Percentiles rank a stretch among this genome's conserved stretches.
Conservation (phyloP, 1,139 yeast species). For the Magnusiomyces tetraspermus region DNA sequence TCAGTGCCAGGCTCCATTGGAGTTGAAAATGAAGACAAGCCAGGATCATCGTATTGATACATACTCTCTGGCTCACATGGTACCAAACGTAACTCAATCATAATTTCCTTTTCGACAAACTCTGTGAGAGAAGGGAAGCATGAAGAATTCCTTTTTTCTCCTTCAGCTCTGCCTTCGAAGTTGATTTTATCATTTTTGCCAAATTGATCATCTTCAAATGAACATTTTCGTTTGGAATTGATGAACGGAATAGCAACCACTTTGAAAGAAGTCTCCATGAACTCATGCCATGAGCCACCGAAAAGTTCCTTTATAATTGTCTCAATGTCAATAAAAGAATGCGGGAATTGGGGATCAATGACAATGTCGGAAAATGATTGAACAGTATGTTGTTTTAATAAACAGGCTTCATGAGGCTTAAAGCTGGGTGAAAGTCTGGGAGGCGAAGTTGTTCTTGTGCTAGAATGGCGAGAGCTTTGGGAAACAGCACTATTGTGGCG, state of each 20-base stretch:
- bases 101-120: not conserved
- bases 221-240: not conserved
- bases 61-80: not conserved
- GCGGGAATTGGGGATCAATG: constrained; percentile 11
- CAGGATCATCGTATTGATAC: not conserved
- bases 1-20: not conserved
- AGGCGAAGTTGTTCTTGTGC: not conserved
- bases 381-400: not conserved
- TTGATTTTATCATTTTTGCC: not conserved
- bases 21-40: not conserved
- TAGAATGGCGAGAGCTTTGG: not conserved
- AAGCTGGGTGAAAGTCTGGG: not conserved
- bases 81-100: not conserved
- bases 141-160: not conserved
- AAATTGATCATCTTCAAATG: not conserved
- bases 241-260: constrained; percentile 8
- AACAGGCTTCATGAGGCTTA: not conserved
- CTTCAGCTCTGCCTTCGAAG: not conserved
- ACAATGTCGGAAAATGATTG: constrained; percentile 3
- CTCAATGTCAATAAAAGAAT: constrained; percentile 12
- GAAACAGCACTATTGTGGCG: not conserved
- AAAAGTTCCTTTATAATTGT: constrained; percentile 6
- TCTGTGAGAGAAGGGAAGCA: too few relatives aligned
- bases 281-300: constrained; percentile 3
- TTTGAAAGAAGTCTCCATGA: constrained; percentile 6